Conservation (phyloP, 208 protist species). For the Angomonas desouzai region DNA sequence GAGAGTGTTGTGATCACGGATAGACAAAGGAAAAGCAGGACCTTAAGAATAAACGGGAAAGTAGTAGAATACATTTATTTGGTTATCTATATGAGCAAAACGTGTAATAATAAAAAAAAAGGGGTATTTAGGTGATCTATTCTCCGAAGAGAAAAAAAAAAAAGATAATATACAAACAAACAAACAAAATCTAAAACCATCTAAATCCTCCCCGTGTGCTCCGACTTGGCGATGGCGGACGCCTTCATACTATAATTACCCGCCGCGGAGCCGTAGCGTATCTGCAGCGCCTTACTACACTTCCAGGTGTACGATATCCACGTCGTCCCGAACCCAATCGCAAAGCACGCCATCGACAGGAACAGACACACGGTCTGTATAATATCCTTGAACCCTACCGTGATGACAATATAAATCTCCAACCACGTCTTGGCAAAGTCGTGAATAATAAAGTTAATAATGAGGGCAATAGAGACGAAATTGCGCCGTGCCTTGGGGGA, state of each 20-base stretch:
- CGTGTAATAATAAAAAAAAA: too few relatives aligned
- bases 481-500: conserved; percentile 54
- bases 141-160: too few relatives aligned
- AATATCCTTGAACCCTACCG: conserved; percentile 45
- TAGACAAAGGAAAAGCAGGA: too few relatives aligned
- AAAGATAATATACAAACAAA: too few relatives aligned
- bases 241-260: conserved; percentile 14
- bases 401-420: conserved; percentile 66
- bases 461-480: conserved; percentile 33
- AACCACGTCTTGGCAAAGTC: conserved; percentile 73
- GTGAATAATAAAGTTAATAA: conserved; percentile 60
- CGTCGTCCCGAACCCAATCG: conserved; percentile 61
- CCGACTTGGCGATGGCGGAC: conserved; percentile 8
- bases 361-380: conserved; percentile 71
- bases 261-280: conserved; percentile 39
- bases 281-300: conserved; percentile 67
- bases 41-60: too few relatives aligned
- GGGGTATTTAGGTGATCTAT: too few relatives aligned
- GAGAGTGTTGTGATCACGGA: too few relatives aligned
- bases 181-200: neutral
- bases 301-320: conserved; percentile 82
- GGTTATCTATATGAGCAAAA: too few relatives aligned
- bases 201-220: conserved; percentile 2
- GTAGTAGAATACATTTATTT: too few relatives aligned
- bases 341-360: conserved; percentile 52